These are phyloP conservation scores for Tolypocladium nubicola DNA, from an alignment of 2,329 filamentous ascomycete species.

Conservation along the genomic window DNA sequence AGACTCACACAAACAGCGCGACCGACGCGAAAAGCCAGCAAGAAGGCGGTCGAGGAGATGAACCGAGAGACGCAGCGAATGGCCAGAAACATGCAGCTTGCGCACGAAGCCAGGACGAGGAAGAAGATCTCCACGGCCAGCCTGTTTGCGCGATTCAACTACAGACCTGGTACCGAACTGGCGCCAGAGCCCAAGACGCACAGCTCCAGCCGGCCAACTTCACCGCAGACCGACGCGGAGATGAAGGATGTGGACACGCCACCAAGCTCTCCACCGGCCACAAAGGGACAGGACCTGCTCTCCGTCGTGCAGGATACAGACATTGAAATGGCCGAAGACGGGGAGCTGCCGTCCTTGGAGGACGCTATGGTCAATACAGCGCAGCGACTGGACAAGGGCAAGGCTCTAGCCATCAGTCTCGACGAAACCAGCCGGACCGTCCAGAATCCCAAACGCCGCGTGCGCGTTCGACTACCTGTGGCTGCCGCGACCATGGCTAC, in stretches of 20 bases:
- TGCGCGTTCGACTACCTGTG: slow-evolving; percentile 39
- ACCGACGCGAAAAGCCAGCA: slow-evolving; percentile 77
- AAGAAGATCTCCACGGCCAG: slow-evolving; percentile 82
- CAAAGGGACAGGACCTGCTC: slow-evolving; percentile 16
- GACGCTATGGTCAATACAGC: slow-evolving; percentile 19
- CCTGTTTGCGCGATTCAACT: slow-evolving; percentile 78
- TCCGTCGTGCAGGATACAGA: slow-evolving; percentile 4
- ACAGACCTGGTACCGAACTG: slow-evolving; percentile 34
- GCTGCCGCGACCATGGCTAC: slow-evolving; percentile 25
- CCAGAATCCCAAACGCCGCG: slow-evolving; percentile 30
- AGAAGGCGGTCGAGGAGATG: slow-evolving; percentile 92
- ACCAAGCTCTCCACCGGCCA: slow-evolving; percentile 55
- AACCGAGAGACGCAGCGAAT: slow-evolving; percentile 88
- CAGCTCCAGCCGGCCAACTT: slow-evolving; percentile 46
- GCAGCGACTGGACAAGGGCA: slow-evolving; percentile 40
- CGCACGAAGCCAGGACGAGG: slow-evolving; percentile 80
- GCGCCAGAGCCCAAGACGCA: slow-evolving; percentile 23
- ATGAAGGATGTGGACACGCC: slow-evolving; percentile 49
- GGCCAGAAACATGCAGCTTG: slow-evolving; percentile 79
- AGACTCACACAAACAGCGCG: slow-evolving; percentile 59
- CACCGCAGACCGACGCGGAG: slow-evolving; percentile 43
- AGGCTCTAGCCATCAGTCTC: slow-evolving; percentile 23
- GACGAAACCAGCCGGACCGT: slow-evolving; percentile 10
- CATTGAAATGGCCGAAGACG: slow-evolving; percentile 9
- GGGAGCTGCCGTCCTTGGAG: slow-evolving; percentile 27